Conservation (phyloP, 2,329 filamentous ascomycete genomes). For the Tolypocladium paradoxum region DNA sequence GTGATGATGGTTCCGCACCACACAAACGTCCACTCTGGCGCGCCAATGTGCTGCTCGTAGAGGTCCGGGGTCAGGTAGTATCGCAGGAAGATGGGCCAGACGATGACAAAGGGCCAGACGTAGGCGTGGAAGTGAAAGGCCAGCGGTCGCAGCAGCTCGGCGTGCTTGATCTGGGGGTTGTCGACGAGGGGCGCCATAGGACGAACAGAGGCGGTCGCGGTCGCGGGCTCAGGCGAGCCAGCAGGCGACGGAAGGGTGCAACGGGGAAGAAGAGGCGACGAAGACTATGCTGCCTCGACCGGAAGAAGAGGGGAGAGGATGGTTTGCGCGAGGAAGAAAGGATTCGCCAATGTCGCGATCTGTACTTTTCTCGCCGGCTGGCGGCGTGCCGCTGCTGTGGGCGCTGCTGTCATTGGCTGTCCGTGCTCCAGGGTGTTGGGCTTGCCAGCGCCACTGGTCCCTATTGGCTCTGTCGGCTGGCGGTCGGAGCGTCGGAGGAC, state of each 20-base stretch:
- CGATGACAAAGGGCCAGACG: constrained; percentile 81
- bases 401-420: no score
- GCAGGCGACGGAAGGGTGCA: not conserved
- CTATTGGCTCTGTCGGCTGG: not conserved
- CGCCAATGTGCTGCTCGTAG: constrained; percentile 85
- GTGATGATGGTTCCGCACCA: constrained; percentile 85
- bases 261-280: not conserved
- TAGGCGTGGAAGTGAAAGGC: constrained; percentile 75
- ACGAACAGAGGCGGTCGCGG: not conserved
- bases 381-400: no score
- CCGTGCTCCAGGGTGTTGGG: no score
- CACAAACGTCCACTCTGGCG: constrained; percentile 96
- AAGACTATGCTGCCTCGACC: not conserved
- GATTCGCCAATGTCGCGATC: not conserved
- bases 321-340: not conserved
- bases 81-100: constrained; percentile 87
- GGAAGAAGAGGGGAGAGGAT: not conserved
- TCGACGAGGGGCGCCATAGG: constrained; percentile 75
- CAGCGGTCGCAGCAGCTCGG: constrained; percentile 80
- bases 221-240: not conserved
- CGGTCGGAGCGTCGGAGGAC: not conserved
- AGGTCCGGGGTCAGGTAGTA: constrained; percentile 74
- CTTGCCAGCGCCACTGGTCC: no score
- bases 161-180: constrained; percentile 77
- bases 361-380: not conserved